Conservation (phyloP, 176 grass and related monocot species). For the Carex kokanica region DNA sequence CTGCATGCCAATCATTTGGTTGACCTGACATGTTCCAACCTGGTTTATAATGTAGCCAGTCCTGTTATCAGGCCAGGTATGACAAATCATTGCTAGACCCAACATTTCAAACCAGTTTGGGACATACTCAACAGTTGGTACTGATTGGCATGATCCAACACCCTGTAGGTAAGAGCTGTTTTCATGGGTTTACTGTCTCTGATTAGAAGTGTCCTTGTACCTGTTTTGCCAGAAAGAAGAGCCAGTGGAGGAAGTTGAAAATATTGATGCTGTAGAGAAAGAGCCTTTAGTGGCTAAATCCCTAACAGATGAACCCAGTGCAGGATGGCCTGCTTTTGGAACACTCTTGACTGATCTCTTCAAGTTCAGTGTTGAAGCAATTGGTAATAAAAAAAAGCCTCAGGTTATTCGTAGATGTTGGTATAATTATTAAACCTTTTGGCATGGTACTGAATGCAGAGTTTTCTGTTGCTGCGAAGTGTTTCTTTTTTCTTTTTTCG, state of each 20-base stretch:
- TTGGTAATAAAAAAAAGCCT: constrained; percentile 40
- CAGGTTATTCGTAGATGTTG: neutral
- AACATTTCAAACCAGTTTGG: neutral
- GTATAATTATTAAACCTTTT: neutral
- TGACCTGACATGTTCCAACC: neutral
- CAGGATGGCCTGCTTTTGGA: constrained; percentile 80
- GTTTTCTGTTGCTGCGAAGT: neutral
- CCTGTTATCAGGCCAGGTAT: neutral
- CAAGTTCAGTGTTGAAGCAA: constrained; percentile 64
- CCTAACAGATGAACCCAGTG: constrained; percentile 81
- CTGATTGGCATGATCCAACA: neutral
- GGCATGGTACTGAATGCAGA: neutral
- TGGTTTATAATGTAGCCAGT: neutral
- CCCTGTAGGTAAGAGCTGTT: neutral
- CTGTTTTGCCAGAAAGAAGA: constrained; percentile 41
- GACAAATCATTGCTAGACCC: neutral
- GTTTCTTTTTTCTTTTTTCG: neutral
- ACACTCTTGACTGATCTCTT: constrained; percentile 74
- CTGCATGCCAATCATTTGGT: neutral
- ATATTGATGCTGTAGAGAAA: constrained; percentile 38
- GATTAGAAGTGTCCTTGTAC: neutral
- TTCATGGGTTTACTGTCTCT: neutral
- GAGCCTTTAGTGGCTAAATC: constrained; percentile 61
- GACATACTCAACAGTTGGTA: neutral
- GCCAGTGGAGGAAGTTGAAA: constrained; percentile 38